Conservation (phyloP, 371 early-diverging fungal species). For the Saksenaea oblongispora region DNA sequence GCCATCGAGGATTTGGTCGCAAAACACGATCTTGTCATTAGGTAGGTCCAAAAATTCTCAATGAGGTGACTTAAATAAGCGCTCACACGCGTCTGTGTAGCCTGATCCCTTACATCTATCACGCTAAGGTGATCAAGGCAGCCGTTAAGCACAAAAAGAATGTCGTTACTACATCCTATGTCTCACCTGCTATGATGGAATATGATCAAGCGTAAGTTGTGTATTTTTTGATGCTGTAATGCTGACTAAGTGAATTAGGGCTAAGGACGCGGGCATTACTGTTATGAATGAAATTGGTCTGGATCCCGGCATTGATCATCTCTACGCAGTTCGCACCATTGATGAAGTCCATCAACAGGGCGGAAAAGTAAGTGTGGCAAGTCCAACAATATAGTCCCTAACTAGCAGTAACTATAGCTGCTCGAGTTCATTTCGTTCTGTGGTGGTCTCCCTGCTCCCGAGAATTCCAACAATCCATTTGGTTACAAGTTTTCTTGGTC, state of each 20-base stretch:
- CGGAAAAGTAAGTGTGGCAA: constrained; percentile 67
- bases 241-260: constrained; percentile 40
- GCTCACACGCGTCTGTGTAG: constrained; percentile 27
- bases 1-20: constrained; percentile 89
- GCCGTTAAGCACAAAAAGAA: constrained; percentile 82
- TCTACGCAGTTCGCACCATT: constrained; percentile 86
- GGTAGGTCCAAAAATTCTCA: constrained; percentile 20
- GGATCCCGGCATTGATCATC: constrained; percentile 95
- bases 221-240: background rate
- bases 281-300: constrained; percentile 94
- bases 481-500: constrained; percentile 99
- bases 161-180: constrained; percentile 91
- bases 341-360: constrained; percentile 86
- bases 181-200: constrained; percentile 85
- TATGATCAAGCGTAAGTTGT: constrained; percentile 71
- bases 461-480: constrained; percentile 94
- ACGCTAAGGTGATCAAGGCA: constrained; percentile 83
- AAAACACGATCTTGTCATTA: constrained; percentile 81
- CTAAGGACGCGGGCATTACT: constrained; percentile 78
- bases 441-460: constrained; percentile 98
- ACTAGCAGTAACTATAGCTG: constrained; percentile 37
- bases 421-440: constrained; percentile 94
- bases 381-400: background rate
- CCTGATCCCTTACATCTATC: constrained; percentile 88
- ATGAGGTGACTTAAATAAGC: background rate